phyloP scores from a whole-genome alignment of 768 basidiomycete genomes.

The Pleurotus eryngii region DNA sequence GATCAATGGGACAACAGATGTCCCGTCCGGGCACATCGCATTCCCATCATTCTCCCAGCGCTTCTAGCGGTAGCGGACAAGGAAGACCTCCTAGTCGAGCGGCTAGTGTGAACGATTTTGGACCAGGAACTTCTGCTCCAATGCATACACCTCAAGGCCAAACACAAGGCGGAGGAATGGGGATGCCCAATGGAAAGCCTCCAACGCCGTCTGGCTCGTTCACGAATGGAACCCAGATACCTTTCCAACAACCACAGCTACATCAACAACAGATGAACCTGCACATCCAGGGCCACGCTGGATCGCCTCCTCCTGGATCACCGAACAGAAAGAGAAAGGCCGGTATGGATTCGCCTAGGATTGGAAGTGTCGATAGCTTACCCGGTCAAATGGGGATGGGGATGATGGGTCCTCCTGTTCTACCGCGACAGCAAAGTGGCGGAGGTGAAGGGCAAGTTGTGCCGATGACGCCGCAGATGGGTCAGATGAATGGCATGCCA shows the following conservation, averaged over 20 bases:
- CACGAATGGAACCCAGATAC: conserved; percentile 2
- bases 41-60: conserved; percentile 28
- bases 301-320: conserved; percentile 11
- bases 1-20: conserved; percentile 7
- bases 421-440: conserved; percentile 8
- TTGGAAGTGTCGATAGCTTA: conserved; percentile 5
- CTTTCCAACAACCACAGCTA: conserved; percentile 7
- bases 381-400: background rate
- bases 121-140: background rate
- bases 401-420: conserved; percentile 11
- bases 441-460: background rate
- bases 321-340: conserved; percentile 5
- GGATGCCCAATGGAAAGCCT: background rate
- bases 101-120: conserved; percentile 2
- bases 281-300: conserved; percentile 14
- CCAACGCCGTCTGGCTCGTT: background rate
- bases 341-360: conserved; percentile 7
- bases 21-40: conserved; percentile 27
- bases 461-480: background rate
- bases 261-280: background rate
- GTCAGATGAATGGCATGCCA: conserved; percentile 2
- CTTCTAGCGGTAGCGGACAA: conserved; percentile 15
- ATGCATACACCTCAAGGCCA: background rate
- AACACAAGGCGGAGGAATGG: background rate
- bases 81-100: conserved; percentile 1